Evolutionary conservation across 495 filamentous ascomycete genomes (phyloP), one percentile per base, ranked within the genome.

Genomic region (Aspergillus nanangensis): DNA sequence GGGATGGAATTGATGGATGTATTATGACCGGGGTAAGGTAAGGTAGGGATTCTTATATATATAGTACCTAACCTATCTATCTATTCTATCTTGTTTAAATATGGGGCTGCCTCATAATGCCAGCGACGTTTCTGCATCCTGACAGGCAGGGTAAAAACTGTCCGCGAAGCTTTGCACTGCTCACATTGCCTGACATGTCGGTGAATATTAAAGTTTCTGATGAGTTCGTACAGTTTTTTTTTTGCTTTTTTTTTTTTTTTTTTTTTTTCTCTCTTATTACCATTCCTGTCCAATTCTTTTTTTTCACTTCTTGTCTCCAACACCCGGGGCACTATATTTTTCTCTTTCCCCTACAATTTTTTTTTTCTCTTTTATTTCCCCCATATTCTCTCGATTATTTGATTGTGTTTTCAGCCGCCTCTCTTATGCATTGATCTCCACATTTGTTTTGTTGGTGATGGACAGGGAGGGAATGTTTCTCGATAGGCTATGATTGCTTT

Each of bases 401-500:
- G 46, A 56, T 61, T 49, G 37, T 55, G 46, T 50, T 51, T 44
- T 58, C 60, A 51, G 45, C 54, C 57, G 53, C 52, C 51, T 57
- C 38, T 56, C 38, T 56, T 38, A 50, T 57, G 58, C 63, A 65
- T 66, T 58, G 57, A 60, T 60, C 57, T 58, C 57, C 49, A 55
- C 55, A 65, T 61, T 65, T 56, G 56, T 46, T 48, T 38, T 50
- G 47, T 54, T 54, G 51, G 58, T 52, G 58, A 55, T 53, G 53
- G 56, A 47, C 50, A 59, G 55, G 57, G 55, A 47, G 57, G 59
- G 57, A 56, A 59, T 55, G 53, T 52, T 67, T 56, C 56, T 55
- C 56, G 60, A 60, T 60, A 60, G 59, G 63, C 58, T 56, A 65
- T 62, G 61, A 66, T 59, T 51, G 7, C 25, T 11, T 55, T 49